Conservation (phyloP, 2,329 filamentous ascomycete genomes). For the Fusarium mangiferae region DNA sequence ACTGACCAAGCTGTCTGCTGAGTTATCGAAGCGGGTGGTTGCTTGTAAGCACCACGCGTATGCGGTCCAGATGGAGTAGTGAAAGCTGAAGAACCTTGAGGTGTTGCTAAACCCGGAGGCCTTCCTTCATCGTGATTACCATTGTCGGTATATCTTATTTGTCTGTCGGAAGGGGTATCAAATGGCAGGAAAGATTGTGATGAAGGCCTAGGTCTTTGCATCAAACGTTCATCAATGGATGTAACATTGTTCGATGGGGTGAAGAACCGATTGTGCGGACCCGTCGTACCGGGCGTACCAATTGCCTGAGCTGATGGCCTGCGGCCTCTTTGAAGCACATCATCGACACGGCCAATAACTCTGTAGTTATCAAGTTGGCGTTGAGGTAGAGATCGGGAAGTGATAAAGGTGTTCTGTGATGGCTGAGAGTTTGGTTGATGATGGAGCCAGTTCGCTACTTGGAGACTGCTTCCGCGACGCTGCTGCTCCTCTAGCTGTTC, state of each 20-base stretch:
- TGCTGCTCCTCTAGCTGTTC: conserved; percentile 6
- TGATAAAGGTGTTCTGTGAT: conserved; percentile 18
- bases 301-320: conserved; percentile 15
- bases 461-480: neutral
- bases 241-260: neutral
- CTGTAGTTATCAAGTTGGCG: conserved; percentile 14
- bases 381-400: conserved; percentile 11
- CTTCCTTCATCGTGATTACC: conserved; percentile 17
- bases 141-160: conserved; percentile 6
- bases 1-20: conserved; percentile 4
- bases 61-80: neutral
- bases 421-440: conserved; percentile 27
- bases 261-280: neutral
- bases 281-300: neutral
- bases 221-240: conserved; percentile 5
- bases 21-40: neutral
- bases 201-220: neutral
- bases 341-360: conserved; percentile 21
- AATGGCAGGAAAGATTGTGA: neutral
- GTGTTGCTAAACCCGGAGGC: neutral
- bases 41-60: conserved; percentile 4
- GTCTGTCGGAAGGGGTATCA: neutral
- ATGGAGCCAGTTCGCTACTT: conserved; percentile 23
- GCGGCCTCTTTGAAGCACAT: conserved; percentile 6
- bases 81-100: neutral